A percentile compares a stretch with the other conserved stretches of the same genome.
These are phyloP conservation scores for Ogataea methylovora DNA, from an alignment of 805 yeast genomes.

Conservation along the genomic window DNA sequence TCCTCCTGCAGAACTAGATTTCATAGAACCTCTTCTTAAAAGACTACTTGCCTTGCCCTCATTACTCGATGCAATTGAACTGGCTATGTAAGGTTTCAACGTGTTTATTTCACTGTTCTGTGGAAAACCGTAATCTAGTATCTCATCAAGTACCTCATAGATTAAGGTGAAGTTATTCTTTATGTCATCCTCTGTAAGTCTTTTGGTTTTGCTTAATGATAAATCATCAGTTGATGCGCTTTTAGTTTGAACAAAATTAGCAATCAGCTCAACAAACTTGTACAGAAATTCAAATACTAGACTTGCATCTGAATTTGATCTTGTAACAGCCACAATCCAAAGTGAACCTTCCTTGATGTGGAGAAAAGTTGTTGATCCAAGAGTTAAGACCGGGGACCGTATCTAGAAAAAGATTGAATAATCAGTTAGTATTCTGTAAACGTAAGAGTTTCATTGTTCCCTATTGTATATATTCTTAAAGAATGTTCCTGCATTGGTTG, in stretches of 20 bases:
- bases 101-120: conserved; percentile 48
- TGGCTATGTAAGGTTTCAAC: conserved; percentile 26
- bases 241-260: neutral
- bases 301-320: conserved; percentile 83
- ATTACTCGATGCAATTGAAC: conserved; percentile 4
- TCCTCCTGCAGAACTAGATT: conserved; percentile 3
- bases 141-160: conserved; percentile 73
- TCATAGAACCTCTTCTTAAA: conserved; percentile 2
- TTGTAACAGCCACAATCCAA: conserved; percentile 84
- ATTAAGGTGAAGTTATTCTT: conserved; percentile 60
- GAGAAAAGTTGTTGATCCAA: conserved; percentile 88
- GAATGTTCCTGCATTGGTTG: too few relatives aligned
- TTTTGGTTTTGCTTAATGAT: conserved; percentile 11
- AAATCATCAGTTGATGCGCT: neutral
- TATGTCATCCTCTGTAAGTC: conserved; percentile 40
- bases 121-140: conserved; percentile 73
- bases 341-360: conserved; percentile 57
- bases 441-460: too few relatives aligned
- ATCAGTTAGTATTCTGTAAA: too few relatives aligned
- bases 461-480: too few relatives aligned
- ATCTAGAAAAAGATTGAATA: conserved; percentile 21
- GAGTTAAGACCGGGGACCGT: conserved; percentile 69
- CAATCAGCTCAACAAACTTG: conserved; percentile 42
- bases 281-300: conserved; percentile 72
- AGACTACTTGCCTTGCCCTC: neutral